phyloP scores from a whole-genome alignment of 1,284 basidiomycete genomes.

The Apiotrichum veenhuisii region DNA sequence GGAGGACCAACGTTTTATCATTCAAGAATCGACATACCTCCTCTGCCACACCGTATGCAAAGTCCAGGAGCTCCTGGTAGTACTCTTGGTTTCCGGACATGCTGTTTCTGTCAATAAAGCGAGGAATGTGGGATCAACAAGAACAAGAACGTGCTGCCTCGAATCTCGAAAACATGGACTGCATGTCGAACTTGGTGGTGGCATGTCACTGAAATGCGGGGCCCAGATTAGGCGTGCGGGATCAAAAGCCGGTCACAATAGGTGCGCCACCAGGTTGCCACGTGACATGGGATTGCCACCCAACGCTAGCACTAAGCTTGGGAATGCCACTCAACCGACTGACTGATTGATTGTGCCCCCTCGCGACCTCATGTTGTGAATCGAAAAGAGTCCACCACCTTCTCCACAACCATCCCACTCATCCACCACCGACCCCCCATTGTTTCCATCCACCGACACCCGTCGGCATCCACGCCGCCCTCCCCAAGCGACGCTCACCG shows the following conservation, averaged over 20 bases:
- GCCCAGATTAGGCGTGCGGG: not conserved
- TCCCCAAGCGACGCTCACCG: not conserved
- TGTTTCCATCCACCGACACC: not conserved
- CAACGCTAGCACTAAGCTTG: too few species aligned
- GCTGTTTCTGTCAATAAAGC: not conserved
- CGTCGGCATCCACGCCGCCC: not conserved
- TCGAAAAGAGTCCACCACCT: not conserved
- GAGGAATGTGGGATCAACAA: not conserved
- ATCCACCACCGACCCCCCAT: not conserved
- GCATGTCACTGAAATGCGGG: not conserved
- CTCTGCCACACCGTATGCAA: slow-evolving; percentile 21
- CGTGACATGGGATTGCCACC: not conserved
- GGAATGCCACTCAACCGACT: too few species aligned
- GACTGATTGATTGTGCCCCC: too few species aligned
- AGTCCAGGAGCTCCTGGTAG: slow-evolving; percentile 30
- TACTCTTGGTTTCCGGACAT: slow-evolving; percentile 9
- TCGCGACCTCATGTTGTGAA: not conserved
- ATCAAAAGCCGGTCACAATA: not conserved
- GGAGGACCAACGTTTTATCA: too few species aligned
- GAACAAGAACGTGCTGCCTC: not conserved
- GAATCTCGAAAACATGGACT: not conserved
- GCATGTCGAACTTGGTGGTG: too few species aligned
- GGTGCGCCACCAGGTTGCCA: not conserved
- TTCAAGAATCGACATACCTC: slow-evolving; percentile 12
- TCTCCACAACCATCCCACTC: not conserved